These are phyloP conservation scores for Sonneratia alba DNA, from an alignment of 345 rosid species.

Conservation along the genomic window DNA sequence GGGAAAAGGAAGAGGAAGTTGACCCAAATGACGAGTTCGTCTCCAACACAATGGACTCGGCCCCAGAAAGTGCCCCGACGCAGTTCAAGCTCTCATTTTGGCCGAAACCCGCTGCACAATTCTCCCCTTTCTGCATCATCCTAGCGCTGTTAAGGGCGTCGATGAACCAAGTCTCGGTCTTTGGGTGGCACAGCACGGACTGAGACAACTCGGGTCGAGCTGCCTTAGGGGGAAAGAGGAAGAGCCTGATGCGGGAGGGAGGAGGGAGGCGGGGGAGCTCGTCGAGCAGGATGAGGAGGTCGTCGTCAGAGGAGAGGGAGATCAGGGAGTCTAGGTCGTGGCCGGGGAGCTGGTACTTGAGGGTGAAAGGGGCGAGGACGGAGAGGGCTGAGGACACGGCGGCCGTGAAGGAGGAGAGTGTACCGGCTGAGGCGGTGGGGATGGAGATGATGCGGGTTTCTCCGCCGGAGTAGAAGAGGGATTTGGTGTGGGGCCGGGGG, in stretches of 20 bases:
- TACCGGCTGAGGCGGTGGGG: slow-evolving; percentile 10
- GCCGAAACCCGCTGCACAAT: slow-evolving; percentile 12
- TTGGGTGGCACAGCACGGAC: slow-evolving; percentile 36
- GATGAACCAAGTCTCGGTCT: slow-evolving; percentile 68
- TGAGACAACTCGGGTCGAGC: slow-evolving; percentile 8
- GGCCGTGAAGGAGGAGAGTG: slow-evolving; percentile 25
- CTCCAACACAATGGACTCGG: slow-evolving; percentile 61
- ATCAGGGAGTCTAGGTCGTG: slow-evolving; percentile 44
- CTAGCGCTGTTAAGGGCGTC: slow-evolving; percentile 58
- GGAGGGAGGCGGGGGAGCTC: slow-evolving; percentile 23
- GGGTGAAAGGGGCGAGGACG: slow-evolving; percentile 18
- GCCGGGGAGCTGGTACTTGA: slow-evolving; percentile 44
- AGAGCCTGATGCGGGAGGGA: slow-evolving; percentile 29
- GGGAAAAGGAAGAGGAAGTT: slow-evolving; percentile 56
- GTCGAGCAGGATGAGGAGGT: slow-evolving; percentile 33
- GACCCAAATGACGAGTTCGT: slow-evolving; percentile 79
- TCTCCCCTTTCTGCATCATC: slow-evolving; percentile 31
- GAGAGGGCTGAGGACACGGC: slow-evolving; percentile 30
- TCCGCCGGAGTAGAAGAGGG: slow-evolving; percentile 38
- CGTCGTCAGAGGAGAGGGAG: slow-evolving; percentile 37
- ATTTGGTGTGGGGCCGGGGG: slow-evolving; percentile 39
- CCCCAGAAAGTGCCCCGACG: slow-evolving; percentile 27
- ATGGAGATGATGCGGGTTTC: slow-evolving; percentile 43
- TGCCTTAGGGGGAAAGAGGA: slow-evolving; percentile 19
- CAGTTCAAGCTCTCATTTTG: slow-evolving; percentile 16